Conservation (phyloP, 2,329 filamentous ascomycete species). For the Falciphora oryzae region DNA sequence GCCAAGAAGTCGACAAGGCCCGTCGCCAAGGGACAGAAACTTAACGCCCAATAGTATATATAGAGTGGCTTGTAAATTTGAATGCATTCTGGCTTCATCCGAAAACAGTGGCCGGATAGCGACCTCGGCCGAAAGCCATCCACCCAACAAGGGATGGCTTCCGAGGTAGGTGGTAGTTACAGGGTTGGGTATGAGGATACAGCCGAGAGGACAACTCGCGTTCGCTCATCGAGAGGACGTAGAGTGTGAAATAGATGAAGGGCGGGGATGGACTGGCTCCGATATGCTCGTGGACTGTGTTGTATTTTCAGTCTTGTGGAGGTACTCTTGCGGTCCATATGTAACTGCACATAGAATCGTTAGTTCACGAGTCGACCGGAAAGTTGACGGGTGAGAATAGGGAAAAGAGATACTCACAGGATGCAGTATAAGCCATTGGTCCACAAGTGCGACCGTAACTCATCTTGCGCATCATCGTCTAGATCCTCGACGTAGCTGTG, state of each 20-base stretch:
- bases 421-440: constrained; percentile 56
- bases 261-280: neutral
- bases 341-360: neutral
- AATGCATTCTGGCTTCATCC: neutral
- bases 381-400: neutral
- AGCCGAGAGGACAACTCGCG: neutral
- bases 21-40: neutral
- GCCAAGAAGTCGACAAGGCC: too few relatives aligned
- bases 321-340: constrained; percentile 4
- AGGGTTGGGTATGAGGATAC: neutral
- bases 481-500: constrained; percentile 58
- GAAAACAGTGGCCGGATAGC: neutral
- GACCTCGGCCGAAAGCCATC: neutral
- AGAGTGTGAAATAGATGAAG: neutral
- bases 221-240: neutral
- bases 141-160: neutral
- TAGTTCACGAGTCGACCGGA: neutral
- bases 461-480: constrained; percentile 55
- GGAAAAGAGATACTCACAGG: constrained; percentile 52
- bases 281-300: neutral
- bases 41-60: neutral
- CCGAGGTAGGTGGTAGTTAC: neutral
- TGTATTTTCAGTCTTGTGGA: neutral
- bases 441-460: constrained; percentile 60
- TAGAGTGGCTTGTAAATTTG: neutral